A percentile compares a stretch with the other conserved stretches of the same genome.
These are phyloP conservation scores for Oenanthe sinensis DNA, from an alignment of 129 eudicot genomes.

Conservation along the genomic window DNA sequence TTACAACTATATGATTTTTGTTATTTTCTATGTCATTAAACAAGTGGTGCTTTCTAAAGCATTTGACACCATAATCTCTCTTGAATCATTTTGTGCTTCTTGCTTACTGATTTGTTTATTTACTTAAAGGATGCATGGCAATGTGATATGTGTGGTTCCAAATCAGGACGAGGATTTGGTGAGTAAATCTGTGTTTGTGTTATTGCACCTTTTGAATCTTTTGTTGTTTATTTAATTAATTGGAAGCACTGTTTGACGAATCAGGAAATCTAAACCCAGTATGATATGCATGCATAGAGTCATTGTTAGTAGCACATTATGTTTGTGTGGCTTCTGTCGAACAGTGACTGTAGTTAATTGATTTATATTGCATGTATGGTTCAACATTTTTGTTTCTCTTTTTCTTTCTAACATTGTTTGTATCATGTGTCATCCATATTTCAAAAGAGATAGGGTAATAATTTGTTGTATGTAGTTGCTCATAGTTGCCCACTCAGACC, in stretches of 20 bases:
- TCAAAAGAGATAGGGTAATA: neutral
- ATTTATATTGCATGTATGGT: neutral
- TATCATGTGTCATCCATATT: neutral
- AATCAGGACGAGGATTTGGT: constrained; percentile 99
- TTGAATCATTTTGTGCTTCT: neutral
- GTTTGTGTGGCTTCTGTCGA: neutral
- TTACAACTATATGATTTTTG: neutral
- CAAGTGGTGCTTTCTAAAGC: neutral
- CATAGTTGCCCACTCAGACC: neutral
- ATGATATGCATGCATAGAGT: neutral
- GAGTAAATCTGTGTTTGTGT: constrained; percentile 20
- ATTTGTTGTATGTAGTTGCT: neutral
- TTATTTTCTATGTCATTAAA: neutral
- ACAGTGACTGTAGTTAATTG: neutral
- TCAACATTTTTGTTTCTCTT: neutral
- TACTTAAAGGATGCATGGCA: constrained; percentile 88
- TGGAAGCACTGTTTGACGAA: neutral
- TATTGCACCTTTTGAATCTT: constrained; percentile 1
- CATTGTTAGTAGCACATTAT: neutral
- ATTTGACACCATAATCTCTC: neutral
- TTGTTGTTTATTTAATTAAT: neutral
- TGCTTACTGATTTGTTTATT: constrained; percentile 2
- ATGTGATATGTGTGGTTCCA: constrained; percentile 94
- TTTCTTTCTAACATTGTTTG: neutral
- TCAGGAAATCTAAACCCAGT: neutral